Percentiles rank a stretch among this genome's conserved stretches.
Conservation (phyloP, 2,329 filamentous ascomycete genomes). For the Pseudogymnoascus sp. region DNA sequence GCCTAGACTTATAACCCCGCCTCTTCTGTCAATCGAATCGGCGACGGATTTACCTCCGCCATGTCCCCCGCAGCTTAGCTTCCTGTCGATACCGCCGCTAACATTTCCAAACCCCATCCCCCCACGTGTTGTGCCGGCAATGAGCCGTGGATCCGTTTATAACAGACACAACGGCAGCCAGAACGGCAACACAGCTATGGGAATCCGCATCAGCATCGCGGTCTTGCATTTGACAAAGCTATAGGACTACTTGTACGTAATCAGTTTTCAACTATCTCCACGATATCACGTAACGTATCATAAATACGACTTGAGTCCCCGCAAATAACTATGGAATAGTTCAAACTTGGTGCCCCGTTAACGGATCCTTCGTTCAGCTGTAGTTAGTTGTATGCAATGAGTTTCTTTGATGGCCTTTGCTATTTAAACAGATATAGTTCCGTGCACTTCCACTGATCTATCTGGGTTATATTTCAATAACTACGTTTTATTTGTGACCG, state of each 20-base stretch:
- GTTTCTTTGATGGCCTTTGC: neutral
- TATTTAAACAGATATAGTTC: neutral
- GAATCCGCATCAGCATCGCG: neutral
- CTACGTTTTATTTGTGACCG: neutral
- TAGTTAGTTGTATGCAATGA: neutral
- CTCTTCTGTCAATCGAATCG: neutral
- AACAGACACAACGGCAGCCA: neutral
- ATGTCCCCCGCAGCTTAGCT: neutral
- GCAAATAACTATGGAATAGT: neutral
- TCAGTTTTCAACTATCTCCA: neutral
- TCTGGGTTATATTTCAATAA: neutral
- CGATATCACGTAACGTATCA: neutral
- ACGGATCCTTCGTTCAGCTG: neutral
- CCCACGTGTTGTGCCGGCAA: neutral
- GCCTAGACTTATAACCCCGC: neutral
- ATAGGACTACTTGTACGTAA: neutral
- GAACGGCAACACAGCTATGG: neutral
- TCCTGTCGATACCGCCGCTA: constrained; percentile 1
- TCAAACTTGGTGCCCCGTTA: neutral
- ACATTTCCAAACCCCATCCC: neutral
- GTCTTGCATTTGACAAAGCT: neutral
- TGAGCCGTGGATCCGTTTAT: neutral
- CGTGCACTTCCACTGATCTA: neutral
- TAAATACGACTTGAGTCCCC: neutral
- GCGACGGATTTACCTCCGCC: neutral